These are phyloP conservation scores for Penstemon barbatus DNA, from an alignment of 257 asterid genomes.

Conservation along the genomic window DNA sequence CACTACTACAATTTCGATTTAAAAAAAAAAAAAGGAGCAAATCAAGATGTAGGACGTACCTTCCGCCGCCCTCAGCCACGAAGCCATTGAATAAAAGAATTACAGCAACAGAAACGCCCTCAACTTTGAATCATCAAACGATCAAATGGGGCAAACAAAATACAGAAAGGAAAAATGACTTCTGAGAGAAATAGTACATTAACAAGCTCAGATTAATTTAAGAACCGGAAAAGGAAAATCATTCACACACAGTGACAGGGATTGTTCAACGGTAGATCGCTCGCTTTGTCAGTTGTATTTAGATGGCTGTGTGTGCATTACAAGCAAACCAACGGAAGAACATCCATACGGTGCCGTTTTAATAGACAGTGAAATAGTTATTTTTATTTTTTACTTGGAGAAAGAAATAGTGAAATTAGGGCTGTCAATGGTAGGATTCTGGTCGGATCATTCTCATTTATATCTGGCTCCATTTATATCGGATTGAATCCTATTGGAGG, in stretches of 20 bases:
- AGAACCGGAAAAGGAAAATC: not conserved
- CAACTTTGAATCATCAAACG: conserved; percentile 35
- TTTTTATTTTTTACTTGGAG: no score
- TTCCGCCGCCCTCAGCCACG: conserved; percentile 99
- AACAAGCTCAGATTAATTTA: conserved; percentile 3
- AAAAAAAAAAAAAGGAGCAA: not conserved
- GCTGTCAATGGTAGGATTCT: no score
- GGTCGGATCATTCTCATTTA: no score
- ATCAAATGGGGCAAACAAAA: not conserved
- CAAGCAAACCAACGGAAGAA: conserved; percentile 26
- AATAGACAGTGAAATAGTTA: not conserved
- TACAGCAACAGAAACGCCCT: conserved; percentile 30
- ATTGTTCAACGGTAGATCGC: conserved; percentile 26
- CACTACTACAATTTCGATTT: conserved; percentile 3
- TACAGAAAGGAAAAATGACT: not conserved
- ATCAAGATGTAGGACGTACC: conserved; percentile 43
- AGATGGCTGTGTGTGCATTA: conserved; percentile 19
- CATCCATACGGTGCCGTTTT: conserved; percentile 23
- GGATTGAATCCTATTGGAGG: no score
- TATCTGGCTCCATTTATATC: no score
- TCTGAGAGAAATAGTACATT: conserved; percentile 20
- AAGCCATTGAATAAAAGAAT: conserved; percentile 45
- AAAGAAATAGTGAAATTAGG: no score
- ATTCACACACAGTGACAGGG: not conserved
- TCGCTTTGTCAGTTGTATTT: conserved; percentile 34